Conservation (phyloP, 192 early-diverging fungal species). For the Cetraspora pellucida region DNA sequence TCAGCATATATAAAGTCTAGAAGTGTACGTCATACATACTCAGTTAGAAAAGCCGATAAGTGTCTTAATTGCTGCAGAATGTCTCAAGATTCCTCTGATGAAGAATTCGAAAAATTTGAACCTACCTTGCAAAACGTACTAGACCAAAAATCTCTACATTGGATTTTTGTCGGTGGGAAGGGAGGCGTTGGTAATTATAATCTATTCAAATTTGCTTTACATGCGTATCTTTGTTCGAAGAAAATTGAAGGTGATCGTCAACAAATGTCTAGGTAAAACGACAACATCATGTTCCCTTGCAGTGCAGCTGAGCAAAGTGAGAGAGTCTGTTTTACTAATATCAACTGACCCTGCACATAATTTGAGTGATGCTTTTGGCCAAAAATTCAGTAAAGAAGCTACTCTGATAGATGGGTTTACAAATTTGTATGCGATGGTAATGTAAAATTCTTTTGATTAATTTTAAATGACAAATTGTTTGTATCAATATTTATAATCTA, state of each 20-base stretch:
- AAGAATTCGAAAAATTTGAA: conserved; percentile 74
- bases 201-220: background rate
- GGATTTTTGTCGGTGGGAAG: conserved; percentile 99
- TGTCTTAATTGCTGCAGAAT: background rate
- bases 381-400: conserved; percentile 98
- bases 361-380: conserved; percentile 97
- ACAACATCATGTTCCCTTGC: conserved; percentile 88
- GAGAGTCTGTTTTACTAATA: conserved; percentile 94
- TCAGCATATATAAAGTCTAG: no score
- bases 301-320: conserved; percentile 84
- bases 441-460: conserved; percentile 16
- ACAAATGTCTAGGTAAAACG: conserved; percentile 58
- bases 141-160: conserved; percentile 93
- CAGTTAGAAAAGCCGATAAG: no score
- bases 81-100: conserved; percentile 51
- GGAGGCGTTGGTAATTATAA: conserved; percentile 90
- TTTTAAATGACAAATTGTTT: background rate
- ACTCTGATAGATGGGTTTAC: conserved; percentile 92
- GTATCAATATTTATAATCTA: background rate
- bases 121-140: conserved; percentile 93
- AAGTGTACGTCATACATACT: no score
- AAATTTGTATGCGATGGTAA: conserved; percentile 96
- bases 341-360: conserved; percentile 99
- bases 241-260: background rate
- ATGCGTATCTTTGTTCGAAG: background rate